These are phyloP conservation scores for Colletotrichum musicola DNA, from an alignment of 2,329 filamentous ascomycete species.

Conservation along the genomic window DNA sequence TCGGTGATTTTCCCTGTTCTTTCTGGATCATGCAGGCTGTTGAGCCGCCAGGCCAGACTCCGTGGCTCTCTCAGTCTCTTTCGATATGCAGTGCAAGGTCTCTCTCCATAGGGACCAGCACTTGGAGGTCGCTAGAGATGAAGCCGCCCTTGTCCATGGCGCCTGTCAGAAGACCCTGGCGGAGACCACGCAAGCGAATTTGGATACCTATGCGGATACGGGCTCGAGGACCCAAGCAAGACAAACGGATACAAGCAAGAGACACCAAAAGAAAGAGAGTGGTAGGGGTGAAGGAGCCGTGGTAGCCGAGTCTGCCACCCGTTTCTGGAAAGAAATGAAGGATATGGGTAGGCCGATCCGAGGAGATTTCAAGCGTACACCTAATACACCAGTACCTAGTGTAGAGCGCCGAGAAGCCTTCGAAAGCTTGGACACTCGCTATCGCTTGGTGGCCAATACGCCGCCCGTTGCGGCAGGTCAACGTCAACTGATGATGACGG, in stretches of 20 bases:
- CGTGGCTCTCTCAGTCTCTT: no score
- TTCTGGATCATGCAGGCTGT: background rate
- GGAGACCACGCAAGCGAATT: background rate
- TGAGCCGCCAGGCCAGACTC: background rate
- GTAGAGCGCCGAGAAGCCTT: background rate
- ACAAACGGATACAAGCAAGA: conserved; percentile 7
- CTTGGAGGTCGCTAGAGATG: no score
- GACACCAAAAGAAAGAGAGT: conserved; percentile 1
- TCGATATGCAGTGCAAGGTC: no score
- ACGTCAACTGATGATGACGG: conserved; percentile 34
- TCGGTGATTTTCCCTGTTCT: conserved; percentile 20
- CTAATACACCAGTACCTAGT: background rate
- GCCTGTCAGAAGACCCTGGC: conserved; percentile 19
- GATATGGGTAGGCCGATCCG: conserved; percentile 30
- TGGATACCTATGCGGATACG: background rate
- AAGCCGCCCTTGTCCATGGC: conserved; percentile 10
- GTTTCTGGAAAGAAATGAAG: conserved; percentile 29
- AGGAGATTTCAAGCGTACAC: conserved; percentile 5
- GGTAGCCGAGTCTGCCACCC: conserved; percentile 16
- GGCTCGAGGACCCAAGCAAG: conserved; percentile 5
- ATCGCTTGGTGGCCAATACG: background rate
- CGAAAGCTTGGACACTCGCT: conserved; percentile 1
- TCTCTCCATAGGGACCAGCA: no score
- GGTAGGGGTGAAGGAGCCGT: conserved; percentile 18
- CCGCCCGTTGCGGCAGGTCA: conserved; percentile 10